These are phyloP conservation scores for Daedalea quercina DNA, from an alignment of 768 basidiomycete genomes.

Conservation along the genomic window DNA sequence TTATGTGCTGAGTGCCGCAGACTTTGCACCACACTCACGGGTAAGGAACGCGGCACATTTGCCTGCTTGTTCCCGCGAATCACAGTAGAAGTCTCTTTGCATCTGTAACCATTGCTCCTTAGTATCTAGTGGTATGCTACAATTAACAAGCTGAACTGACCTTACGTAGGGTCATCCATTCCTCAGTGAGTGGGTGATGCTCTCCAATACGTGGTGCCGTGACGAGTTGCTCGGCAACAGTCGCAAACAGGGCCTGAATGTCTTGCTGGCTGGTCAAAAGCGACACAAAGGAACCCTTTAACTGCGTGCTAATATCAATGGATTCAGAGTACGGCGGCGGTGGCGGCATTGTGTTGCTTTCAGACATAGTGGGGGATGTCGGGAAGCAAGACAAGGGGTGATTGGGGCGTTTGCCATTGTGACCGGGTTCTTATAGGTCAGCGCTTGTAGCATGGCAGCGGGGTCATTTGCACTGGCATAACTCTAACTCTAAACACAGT, in stretches of 20 bases:
- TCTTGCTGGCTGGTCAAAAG: conserved; percentile 21
- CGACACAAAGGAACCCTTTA: conserved; percentile 18
- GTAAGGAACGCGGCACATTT: conserved; percentile 21
- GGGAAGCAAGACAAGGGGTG: neutral
- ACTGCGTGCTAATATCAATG: neutral
- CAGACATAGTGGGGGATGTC: neutral
- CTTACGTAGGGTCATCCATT: conserved; percentile 21
- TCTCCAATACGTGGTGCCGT: conserved; percentile 20
- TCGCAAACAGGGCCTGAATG: conserved; percentile 21
- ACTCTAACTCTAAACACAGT: too few relatives aligned
- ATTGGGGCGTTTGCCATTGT: too few relatives aligned
- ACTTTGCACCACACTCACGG: conserved; percentile 11
- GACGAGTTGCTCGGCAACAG: conserved; percentile 19
- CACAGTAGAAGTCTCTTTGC: conserved; percentile 18
- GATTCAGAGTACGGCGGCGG: neutral
- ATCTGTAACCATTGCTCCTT: too few relatives aligned
- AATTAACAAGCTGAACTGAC: conserved; percentile 4
- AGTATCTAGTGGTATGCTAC: too few relatives aligned
- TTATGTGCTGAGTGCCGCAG: neutral
- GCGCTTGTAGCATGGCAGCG: too few relatives aligned
- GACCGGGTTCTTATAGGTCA: too few relatives aligned
- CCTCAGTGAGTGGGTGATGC: conserved; percentile 13
- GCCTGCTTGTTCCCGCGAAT: conserved; percentile 21
- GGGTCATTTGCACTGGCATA: too few relatives aligned
- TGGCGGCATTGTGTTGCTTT: neutral